Evolutionary conservation across 2,329 filamentous ascomycete species (phyloP).

Genomic region (Beauveria asiatica): DNA sequence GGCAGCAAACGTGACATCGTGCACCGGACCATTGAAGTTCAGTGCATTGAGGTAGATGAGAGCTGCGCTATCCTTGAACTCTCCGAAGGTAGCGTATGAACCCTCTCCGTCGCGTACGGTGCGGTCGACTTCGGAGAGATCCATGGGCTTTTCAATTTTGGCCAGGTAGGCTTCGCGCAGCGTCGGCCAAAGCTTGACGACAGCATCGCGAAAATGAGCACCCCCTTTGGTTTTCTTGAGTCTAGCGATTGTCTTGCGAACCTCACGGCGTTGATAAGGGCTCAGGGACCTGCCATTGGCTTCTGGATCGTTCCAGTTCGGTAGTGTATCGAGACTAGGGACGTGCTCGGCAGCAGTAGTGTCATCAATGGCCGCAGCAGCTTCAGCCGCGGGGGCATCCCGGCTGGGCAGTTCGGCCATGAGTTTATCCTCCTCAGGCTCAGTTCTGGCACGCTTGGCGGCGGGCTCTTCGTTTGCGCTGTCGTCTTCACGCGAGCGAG

Average conservation of each 20-base stretch:
- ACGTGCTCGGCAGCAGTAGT: slow-evolving; percentile 9
- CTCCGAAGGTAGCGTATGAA: slow-evolving; percentile 58
- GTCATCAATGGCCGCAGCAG: slow-evolving; percentile 15
- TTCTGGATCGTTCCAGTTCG: slow-evolving; percentile 33
- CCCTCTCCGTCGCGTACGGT: slow-evolving; percentile 59
- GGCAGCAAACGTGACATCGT: slow-evolving; percentile 58
- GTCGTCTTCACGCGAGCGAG: slow-evolving; percentile 73
- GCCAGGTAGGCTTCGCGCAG: slow-evolving; percentile 67
- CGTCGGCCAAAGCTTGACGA: slow-evolving; percentile 64
- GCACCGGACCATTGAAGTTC: slow-evolving; percentile 72
- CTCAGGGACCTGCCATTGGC: slow-evolving; percentile 46
- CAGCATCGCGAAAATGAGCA: slow-evolving; percentile 65
- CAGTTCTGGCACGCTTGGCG: slow-evolving; percentile 74
- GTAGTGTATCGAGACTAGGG: slow-evolving; percentile 22
- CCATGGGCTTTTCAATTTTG: slow-evolving; percentile 69
- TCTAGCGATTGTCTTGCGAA: slow-evolving; percentile 58
- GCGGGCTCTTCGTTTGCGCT: slow-evolving; percentile 50
- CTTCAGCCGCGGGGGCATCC: slow-evolving; percentile 11
- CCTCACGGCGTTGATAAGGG: slow-evolving; percentile 49
- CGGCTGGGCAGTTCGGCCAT: not conserved
- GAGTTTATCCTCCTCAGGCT: slow-evolving; percentile 37
- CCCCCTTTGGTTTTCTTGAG: slow-evolving; percentile 84
- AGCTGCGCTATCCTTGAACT: slow-evolving; percentile 65
- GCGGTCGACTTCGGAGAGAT: slow-evolving; percentile 72
- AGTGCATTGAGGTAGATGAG: slow-evolving; percentile 73